Conservation (phyloP, 768 basidiomycete genomes). For the Postia placenta region DNA sequence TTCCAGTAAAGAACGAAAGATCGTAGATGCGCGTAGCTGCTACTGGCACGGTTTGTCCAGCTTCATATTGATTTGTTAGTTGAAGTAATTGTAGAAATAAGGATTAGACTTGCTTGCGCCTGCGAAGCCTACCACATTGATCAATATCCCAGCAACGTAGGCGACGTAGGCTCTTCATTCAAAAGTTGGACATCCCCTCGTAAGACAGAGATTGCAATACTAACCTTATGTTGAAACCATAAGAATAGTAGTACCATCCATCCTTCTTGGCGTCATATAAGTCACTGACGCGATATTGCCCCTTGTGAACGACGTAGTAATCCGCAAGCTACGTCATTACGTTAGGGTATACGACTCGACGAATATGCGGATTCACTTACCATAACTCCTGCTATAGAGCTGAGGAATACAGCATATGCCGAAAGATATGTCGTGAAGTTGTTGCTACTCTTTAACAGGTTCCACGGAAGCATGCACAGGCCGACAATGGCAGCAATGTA, state of each 20-base stretch:
- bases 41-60: conserved; percentile 55
- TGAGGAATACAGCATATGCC: conserved; percentile 76
- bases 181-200: not conserved
- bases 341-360: not conserved
- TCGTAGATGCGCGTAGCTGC: conserved; percentile 70
- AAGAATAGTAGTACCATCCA: conserved; percentile 74
- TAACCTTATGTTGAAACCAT: conserved; percentile 67
- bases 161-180: conserved; percentile 50
- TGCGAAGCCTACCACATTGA: conserved; percentile 79
- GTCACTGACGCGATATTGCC: conserved; percentile 66
- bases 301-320: conserved; percentile 69
- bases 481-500: conserved; percentile 79
- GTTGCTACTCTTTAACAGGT: conserved; percentile 65
- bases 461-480: conserved; percentile 73
- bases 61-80: conserved; percentile 22
- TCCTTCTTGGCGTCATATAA: conserved; percentile 52
- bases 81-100: not conserved
- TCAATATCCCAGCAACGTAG: conserved; percentile 68
- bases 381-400: conserved; percentile 80
- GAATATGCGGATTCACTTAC: conserved; percentile 26
- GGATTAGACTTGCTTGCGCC: conserved; percentile 50
- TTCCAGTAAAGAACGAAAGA: conserved; percentile 83
- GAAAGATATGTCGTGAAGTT: conserved; percentile 77
- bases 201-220: not conserved
- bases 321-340: conserved; percentile 53